Evolutionary conservation across 2,329 filamentous ascomycete species (phyloP).

Genomic region (Nigrospora osmanthi): DNA sequence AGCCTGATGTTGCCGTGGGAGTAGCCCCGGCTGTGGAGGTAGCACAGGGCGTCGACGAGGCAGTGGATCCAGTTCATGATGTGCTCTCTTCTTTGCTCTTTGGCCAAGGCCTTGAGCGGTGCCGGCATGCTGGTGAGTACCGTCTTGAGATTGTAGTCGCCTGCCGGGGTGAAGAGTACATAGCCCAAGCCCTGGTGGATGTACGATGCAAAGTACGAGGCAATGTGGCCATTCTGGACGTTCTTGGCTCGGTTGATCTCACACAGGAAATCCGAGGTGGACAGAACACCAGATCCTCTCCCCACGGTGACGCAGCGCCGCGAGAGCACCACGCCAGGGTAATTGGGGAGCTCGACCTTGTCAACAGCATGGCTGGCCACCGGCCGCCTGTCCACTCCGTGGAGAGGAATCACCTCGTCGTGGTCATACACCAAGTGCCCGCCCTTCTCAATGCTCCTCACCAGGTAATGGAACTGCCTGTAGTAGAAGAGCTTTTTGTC

Average conservation of each 20-base stretch:
- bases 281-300: constrained; percentile 32
- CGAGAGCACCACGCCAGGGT: constrained; percentile 47
- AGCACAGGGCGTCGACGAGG: constrained; percentile 59
- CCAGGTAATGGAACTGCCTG: constrained; percentile 63
- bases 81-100: constrained; percentile 49
- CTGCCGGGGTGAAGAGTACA: constrained; percentile 57
- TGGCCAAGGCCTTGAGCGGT: constrained; percentile 53
- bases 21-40: constrained; percentile 55
- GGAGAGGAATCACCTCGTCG: constrained; percentile 62
- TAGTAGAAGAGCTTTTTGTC: constrained; percentile 58
- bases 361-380: constrained; percentile 33
- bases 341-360: constrained; percentile 55
- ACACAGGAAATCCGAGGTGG: constrained; percentile 47
- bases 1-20: constrained; percentile 64
- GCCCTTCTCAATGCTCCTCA: constrained; percentile 53
- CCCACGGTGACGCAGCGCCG: constrained; percentile 51
- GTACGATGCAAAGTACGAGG: constrained; percentile 66
- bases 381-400: constrained; percentile 53
- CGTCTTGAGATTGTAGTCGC: constrained; percentile 58
- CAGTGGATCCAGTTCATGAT: constrained; percentile 71
- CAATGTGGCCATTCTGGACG: constrained; percentile 60
- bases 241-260: constrained; percentile 51
- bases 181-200: constrained; percentile 56
- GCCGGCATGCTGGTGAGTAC: constrained; percentile 57
- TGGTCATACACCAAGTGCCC: constrained; percentile 57